Percentiles rank a stretch among this genome's conserved stretches.
phyloP scores from a whole-genome alignment of 768 basidiomycete genomes.

The Lactifluus rugatus region DNA sequence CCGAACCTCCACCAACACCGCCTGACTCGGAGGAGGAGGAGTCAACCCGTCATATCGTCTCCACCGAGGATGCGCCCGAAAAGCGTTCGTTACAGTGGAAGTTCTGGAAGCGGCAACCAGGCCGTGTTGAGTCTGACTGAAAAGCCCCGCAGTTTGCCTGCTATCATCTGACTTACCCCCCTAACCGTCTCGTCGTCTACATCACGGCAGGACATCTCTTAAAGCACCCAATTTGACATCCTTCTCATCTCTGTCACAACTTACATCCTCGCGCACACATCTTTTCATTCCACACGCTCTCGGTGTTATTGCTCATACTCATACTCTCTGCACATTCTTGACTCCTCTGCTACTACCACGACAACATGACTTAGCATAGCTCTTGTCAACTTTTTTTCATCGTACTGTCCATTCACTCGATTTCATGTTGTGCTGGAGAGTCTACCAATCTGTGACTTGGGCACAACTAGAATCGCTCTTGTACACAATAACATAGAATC shows the following conservation, averaged over 20 bases:
- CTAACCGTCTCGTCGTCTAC: too few species aligned
- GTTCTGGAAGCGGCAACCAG: slow-evolving; percentile 1
- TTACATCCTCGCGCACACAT: background rate
- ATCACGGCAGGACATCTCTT: background rate
- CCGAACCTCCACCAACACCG: slow-evolving; percentile 22
- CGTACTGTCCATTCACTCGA: background rate
- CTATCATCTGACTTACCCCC: background rate
- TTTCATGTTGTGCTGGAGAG: background rate
- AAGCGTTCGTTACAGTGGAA: background rate
- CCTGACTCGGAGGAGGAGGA: slow-evolving; percentile 26
- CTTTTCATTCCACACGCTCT: background rate
- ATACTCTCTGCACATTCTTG: background rate
- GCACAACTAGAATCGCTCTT: background rate
- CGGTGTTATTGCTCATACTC: background rate
- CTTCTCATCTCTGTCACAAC: background rate
- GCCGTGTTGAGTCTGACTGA: background rate
- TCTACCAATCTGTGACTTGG: background rate
- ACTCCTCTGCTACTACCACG: background rate
- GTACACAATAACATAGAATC: background rate
- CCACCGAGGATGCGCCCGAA: background rate
- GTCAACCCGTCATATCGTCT: background rate
- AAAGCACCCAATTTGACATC: background rate
- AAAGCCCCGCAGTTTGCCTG: background rate
- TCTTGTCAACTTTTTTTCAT: background rate
- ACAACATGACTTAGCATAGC: background rate